These are phyloP conservation scores for Fonsecaea pugnacius DNA, from an alignment of 2,329 filamentous ascomycete species.

Conservation along the genomic window DNA sequence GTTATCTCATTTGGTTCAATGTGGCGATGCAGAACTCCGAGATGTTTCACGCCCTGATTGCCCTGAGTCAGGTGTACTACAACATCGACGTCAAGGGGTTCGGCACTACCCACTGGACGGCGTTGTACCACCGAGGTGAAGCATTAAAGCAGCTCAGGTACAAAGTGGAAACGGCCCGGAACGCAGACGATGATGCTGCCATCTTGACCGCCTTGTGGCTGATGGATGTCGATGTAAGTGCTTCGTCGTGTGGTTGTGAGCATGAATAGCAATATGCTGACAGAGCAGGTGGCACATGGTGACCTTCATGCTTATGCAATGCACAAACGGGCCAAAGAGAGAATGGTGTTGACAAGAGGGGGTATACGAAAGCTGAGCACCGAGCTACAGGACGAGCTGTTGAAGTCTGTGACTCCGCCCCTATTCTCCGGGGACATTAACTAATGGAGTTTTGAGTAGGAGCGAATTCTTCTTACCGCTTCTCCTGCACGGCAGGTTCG, in stretches of 20 bases:
- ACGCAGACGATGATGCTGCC: constrained; percentile 29
- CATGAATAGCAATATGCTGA: neutral
- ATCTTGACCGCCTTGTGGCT: constrained; percentile 31
- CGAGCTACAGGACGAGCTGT: constrained; percentile 28
- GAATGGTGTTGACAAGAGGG: constrained; percentile 26
- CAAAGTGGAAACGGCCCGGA: constrained; percentile 22
- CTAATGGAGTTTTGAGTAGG: constrained; percentile 7
- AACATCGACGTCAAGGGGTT: constrained; percentile 29
- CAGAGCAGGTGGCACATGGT: constrained; percentile 19
- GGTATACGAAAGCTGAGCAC: constrained; percentile 25
- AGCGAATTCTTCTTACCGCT: constrained; percentile 31
- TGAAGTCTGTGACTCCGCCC: constrained; percentile 20
- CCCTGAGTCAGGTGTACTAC: constrained; percentile 30
- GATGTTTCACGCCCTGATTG: constrained; percentile 28
- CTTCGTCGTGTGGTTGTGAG: neutral
- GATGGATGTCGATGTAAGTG: constrained; percentile 30
- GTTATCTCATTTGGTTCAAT: constrained; percentile 33
- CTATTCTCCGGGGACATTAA: neutral
- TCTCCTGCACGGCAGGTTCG: constrained; percentile 26
- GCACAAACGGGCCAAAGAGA: constrained; percentile 30
- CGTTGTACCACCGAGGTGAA: constrained; percentile 29
- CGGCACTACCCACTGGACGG: constrained; percentile 21
- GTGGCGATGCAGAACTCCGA: constrained; percentile 27
- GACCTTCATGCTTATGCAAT: constrained; percentile 28
- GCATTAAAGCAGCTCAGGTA: constrained; percentile 26